Base-by-base conservation (phyloP, 1,139 yeast genomes). In the Tardiomyces digboiensis region DNA sequence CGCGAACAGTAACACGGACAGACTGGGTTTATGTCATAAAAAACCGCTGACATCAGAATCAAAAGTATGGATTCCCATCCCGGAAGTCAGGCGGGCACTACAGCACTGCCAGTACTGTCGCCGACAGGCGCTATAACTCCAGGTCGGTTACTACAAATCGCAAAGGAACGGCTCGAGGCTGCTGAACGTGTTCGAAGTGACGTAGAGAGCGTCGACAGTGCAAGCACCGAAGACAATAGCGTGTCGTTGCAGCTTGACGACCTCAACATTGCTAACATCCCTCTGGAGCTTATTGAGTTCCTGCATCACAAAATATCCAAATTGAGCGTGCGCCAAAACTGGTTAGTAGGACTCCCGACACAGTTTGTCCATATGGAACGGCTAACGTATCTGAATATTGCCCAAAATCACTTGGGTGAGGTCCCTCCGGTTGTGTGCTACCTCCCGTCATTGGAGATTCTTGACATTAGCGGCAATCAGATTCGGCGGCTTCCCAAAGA, bases 381-480 rank as follows among this genome's bases (percentile, higher is more conserved):
- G 43, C 62, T 84, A 46, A 68, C 76, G 43, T 82, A 80, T 53
- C 64, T 85, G 48, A 91, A 85, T 58, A 65, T 85, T 40, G 82
- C 83, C 54, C 70, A 72, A 50, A 85, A 85, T 58, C 60, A 64
- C 40, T 68, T 85, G 38, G 51, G 67, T 2, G 70, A 65, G 42
- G 71, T 85, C 42, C 88, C 93, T 0, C 51, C 56, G 2, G 69
- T 71, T 5, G 53, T 74, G 42, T 52, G 53, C 39, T 46, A 62
- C 44, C 73, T 72, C 52, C 62, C 54, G 48, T 66, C 63, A 7
- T 65, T 85, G 46, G 89, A 82, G 53, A 79, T 80, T 42, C 64
- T 85, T 42, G 94, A 86, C 59, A 62, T 85, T 22, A 80, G 89
- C 26, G 66, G 71, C 39, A 85, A 85, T 57, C 65, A 62, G 40